Percentiles rank a stretch among this genome's conserved stretches.
phyloP scores from a whole-genome alignment of 1,139 yeast genomes.

The Kodamaea suecica region DNA sequence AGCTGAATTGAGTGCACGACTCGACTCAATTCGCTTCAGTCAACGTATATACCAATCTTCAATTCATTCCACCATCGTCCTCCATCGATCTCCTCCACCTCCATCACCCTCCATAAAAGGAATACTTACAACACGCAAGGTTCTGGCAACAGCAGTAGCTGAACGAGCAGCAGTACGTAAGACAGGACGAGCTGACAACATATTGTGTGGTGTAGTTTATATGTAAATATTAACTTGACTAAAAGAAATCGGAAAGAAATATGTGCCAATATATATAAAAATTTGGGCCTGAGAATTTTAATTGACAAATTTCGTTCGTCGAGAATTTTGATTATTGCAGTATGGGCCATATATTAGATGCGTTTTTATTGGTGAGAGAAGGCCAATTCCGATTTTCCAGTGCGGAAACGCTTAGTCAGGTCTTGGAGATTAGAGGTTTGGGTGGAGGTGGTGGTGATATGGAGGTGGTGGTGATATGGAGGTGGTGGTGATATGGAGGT shows the following conservation, averaged over 20 bases:
- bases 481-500: too few relatives aligned
- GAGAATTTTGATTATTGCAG: constrained; percentile 2
- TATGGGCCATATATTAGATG: not conserved
- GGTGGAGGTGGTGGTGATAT: too few relatives aligned
- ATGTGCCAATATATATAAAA: constrained; percentile 10
- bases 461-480: too few relatives aligned
- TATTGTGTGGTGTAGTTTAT: constrained; percentile 16
- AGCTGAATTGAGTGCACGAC: too few relatives aligned
- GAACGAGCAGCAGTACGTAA: constrained; percentile 81
- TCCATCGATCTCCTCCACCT: too few relatives aligned
- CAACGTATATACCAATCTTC: too few relatives aligned
- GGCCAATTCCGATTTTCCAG: not conserved
- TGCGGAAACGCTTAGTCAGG: not conserved
- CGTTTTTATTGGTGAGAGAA: not conserved
- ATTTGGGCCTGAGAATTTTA: constrained; percentile 8
- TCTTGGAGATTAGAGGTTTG: too few relatives aligned
- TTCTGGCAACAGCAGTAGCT: constrained; percentile 63
- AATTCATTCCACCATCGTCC: too few relatives aligned
- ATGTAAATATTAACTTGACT: not conserved
- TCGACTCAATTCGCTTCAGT: too few relatives aligned
- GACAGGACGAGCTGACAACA: constrained; percentile 83
- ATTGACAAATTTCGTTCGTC: constrained; percentile 9
- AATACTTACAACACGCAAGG: constrained; percentile 63
- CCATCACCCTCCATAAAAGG: too few relatives aligned
- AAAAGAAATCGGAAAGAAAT: constrained; percentile 3